A percentile compares a stretch with the other conserved stretches of the same genome.
Evolutionary conservation across 495 filamentous ascomycete species (phyloP).

Genomic region (Lophiostoma macrostomum): DNA sequence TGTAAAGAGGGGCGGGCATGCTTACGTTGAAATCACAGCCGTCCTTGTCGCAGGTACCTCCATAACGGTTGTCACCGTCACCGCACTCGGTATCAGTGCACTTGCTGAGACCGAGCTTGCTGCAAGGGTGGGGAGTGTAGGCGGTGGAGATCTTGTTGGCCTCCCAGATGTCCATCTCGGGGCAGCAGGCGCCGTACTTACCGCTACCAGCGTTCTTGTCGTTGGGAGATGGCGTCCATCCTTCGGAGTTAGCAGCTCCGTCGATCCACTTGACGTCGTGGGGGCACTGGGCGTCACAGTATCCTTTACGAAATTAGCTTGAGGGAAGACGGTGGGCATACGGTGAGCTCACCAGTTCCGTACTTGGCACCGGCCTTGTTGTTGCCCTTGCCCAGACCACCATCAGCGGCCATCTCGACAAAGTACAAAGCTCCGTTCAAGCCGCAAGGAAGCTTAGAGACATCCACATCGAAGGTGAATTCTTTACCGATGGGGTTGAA

Average conservation of each 20-base stretch:
- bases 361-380: constrained; percentile 64
- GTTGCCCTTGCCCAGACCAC: constrained; percentile 49
- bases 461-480: constrained; percentile 63
- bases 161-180: constrained; percentile 39
- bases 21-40: constrained; percentile 64
- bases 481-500: constrained; percentile 59
- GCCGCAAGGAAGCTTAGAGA: constrained; percentile 61
- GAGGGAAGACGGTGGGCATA: neutral
- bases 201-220: constrained; percentile 61
- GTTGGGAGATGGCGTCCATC: constrained; percentile 57
- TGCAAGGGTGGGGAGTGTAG: constrained; percentile 42
- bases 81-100: constrained; percentile 31
- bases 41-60: constrained; percentile 61
- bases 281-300: constrained; percentile 69
- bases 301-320: constrained; percentile 38
- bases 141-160: constrained; percentile 38
- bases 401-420: constrained; percentile 58
- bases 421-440: constrained; percentile 70
- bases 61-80: constrained; percentile 43
- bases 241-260: constrained; percentile 52
- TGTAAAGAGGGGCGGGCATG: neutral
- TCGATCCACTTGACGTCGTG: constrained; percentile 54
- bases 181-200: constrained; percentile 42
- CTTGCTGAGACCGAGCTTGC: constrained; percentile 23
- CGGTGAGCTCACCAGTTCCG: constrained; percentile 49